Conservation (phyloP, 225 moss, liverwort and hornwort genomes). For the Bryoerythrophyllum caledonicum region DNA sequence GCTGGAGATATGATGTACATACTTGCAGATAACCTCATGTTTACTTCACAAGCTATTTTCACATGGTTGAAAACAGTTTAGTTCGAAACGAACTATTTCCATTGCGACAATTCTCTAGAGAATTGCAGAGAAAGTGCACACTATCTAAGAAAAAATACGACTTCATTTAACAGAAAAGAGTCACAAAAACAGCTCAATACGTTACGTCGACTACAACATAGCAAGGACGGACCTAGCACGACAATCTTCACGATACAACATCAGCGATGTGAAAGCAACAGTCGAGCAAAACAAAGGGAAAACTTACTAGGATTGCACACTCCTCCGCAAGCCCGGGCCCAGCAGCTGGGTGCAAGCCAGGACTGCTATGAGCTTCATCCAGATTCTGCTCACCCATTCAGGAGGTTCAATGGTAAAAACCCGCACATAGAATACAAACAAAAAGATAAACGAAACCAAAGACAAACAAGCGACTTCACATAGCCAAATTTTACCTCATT, state of each 20-base stretch:
- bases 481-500: slow-evolving; percentile 59
- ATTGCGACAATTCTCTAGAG: neutral
- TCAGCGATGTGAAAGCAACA: neutral
- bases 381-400: slow-evolving; percentile 52
- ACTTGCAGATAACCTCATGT: neutral
- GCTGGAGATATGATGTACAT: neutral
- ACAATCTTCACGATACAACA: slow-evolving; percentile 12
- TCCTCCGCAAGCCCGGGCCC: slow-evolving; percentile 91
- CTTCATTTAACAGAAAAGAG: slow-evolving; percentile 6
- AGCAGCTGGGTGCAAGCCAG: slow-evolving; percentile 84
- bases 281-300: neutral
- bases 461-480: neutral
- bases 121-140: slow-evolving; percentile 5
- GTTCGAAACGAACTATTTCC: neutral
- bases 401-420: slow-evolving; percentile 13
- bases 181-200: neutral
- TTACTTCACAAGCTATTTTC: neutral
- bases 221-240: neutral
- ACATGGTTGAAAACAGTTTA: neutral
- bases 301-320: slow-evolving; percentile 76
- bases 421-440: neutral
- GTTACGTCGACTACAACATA: neutral
- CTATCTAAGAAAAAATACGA: neutral
- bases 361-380: slow-evolving; percentile 86
- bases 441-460: neutral